Conservation (phyloP, 2,329 filamentous ascomycete genomes). For the Neonectria hederae region DNA sequence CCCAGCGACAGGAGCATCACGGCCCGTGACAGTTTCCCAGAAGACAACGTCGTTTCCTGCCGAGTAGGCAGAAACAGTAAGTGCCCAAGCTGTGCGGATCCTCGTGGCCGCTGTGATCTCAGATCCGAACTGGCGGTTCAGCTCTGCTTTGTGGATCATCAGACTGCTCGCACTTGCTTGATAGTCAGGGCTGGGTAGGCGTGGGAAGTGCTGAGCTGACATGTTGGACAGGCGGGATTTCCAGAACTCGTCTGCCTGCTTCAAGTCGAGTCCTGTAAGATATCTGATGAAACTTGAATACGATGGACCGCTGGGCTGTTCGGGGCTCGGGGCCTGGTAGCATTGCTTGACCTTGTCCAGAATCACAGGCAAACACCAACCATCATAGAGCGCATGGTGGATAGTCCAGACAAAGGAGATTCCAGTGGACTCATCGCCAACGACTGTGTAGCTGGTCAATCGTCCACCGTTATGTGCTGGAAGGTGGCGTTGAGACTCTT, state of each 20-base stretch:
- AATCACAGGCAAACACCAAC: slow-evolving; percentile 39
- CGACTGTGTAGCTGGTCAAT: slow-evolving; percentile 17
- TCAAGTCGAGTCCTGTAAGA: slow-evolving; percentile 8
- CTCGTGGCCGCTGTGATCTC: slow-evolving; percentile 32
- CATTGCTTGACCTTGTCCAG: slow-evolving; percentile 33
- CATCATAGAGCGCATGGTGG: slow-evolving; percentile 43
- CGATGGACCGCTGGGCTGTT: background rate
- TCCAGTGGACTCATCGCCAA: background rate
- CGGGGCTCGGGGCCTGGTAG: background rate
- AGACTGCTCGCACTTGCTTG: slow-evolving; percentile 28
- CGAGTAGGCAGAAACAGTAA: slow-evolving; percentile 34
- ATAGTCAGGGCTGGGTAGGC: slow-evolving; percentile 28
- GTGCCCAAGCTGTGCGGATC: slow-evolving; percentile 37
- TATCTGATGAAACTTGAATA: slow-evolving; percentile 32
- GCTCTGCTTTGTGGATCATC: slow-evolving; percentile 24
- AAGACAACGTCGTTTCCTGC: slow-evolving; percentile 33
- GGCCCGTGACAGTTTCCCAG: slow-evolving; percentile 37
- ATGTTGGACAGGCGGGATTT: slow-evolving; percentile 21
- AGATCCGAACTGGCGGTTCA: slow-evolving; percentile 3
- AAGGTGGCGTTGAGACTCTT: slow-evolving; percentile 13
- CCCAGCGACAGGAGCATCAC: slow-evolving; percentile 31
- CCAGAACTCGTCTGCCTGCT: slow-evolving; percentile 29
- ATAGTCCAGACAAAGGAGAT: slow-evolving; percentile 39
- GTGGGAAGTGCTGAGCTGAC: slow-evolving; percentile 35
- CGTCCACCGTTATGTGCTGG: slow-evolving; percentile 24